Evolutionary conservation across 352 stramenopile genomes (phyloP).

Genomic region (Globisporangium recalcitrans): DNA sequence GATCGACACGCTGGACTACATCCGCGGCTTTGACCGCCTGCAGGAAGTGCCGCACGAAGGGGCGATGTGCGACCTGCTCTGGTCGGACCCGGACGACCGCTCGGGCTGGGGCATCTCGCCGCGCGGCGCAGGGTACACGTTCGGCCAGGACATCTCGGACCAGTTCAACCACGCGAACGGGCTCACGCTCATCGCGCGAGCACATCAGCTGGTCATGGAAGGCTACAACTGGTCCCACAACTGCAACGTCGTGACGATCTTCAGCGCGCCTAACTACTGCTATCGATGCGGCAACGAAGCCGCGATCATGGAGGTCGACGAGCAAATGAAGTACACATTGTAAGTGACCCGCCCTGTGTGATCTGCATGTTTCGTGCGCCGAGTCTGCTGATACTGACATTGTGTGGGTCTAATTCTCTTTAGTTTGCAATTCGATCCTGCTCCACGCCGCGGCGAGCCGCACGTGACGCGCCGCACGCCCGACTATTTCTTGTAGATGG

Average conservation of each 20-base stretch:
- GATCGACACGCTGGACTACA: conserved; percentile 92
- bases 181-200: conserved; percentile 89
- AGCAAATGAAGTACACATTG: conserved; percentile 95
- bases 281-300: conserved; percentile 98
- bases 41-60: conserved; percentile 97
- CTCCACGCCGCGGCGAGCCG: conserved; percentile 89
- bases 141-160: conserved; percentile 89
- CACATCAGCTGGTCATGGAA: conserved; percentile 93
- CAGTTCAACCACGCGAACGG: conserved; percentile 94
- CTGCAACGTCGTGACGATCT: conserved; percentile 97
- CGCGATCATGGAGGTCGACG: conserved; percentile 96
- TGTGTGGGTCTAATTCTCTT: conserved; percentile 6
- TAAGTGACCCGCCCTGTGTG: conserved; percentile 38
- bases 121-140: conserved; percentile 89
- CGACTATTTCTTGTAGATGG: conserved; percentile 93
- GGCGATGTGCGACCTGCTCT: conserved; percentile 97
- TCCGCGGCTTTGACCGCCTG: conserved; percentile 90
- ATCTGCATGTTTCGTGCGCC: neutral
- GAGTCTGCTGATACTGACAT: conserved; percentile 5
- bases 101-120: conserved; percentile 95
- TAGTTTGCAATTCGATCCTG: conserved; percentile 94
- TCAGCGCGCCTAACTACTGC: conserved; percentile 99
- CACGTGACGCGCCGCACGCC: conserved; percentile 91
- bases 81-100: conserved; percentile 94
- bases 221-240: conserved; percentile 96